Percentiles rank a stretch among this genome's conserved stretches.
These are phyloP conservation scores for Withania somnifera DNA, from an alignment of 305 asterid species.

Conservation along the genomic window DNA sequence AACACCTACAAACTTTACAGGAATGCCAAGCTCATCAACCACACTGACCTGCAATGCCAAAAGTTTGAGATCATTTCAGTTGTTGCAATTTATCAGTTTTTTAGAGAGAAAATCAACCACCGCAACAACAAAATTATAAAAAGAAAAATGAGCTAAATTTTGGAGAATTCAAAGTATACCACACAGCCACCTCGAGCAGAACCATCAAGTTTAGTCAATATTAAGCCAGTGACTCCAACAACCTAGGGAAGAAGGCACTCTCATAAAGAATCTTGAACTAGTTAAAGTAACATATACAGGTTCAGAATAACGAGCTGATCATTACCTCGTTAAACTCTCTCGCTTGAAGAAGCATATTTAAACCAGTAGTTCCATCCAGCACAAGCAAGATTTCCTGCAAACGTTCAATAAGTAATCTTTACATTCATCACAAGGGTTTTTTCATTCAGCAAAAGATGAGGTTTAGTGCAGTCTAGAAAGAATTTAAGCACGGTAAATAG, in stretches of 20 bases:
- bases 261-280: not conserved
- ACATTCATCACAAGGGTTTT: not conserved
- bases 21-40: constrained; percentile 93
- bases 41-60: constrained; percentile 61
- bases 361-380: constrained; percentile 91
- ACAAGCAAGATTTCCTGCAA: constrained; percentile 85
- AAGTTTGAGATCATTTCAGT: not conserved
- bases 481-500: not conserved
- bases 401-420: not conserved
- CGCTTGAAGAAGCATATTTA: constrained; percentile 98
- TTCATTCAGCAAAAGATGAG: not conserved
- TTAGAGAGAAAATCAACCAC: not conserved
- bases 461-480: not conserved
- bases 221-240: constrained; percentile 87
- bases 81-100: not conserved
- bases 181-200: constrained; percentile 97
- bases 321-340: constrained; percentile 92
- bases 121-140: not conserved
- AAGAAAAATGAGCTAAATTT: not conserved
- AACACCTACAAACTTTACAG: constrained; percentile 91
- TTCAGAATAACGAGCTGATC: not conserved
- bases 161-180: constrained; percentile 29
- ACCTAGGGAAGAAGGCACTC: constrained; percentile 35
- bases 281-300: not conserved
- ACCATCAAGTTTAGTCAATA: constrained; percentile 92